Conservation (phyloP, 345 rosid species). For the Salix exigua region DNA sequence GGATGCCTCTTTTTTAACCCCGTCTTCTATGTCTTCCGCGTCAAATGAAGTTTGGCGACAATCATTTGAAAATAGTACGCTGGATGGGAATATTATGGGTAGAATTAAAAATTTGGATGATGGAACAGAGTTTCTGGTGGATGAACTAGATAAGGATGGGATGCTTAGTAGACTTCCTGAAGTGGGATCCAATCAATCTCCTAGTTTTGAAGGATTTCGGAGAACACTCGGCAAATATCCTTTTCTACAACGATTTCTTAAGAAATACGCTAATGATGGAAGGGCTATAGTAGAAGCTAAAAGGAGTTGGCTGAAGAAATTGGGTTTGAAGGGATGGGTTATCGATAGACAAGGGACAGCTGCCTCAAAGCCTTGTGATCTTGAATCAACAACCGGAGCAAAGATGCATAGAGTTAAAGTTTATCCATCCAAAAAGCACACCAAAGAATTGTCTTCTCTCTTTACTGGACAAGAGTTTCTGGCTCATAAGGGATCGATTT, state of each 20-base stretch:
- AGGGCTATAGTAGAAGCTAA: constrained; percentile 21
- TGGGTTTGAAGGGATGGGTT: constrained; percentile 32
- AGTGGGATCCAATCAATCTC: constrained; percentile 36
- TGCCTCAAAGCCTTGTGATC: constrained; percentile 18
- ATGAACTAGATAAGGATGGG: constrained; percentile 29
- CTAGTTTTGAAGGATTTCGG: constrained; percentile 48
- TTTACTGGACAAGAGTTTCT: constrained; percentile 63
- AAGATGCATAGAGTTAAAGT: constrained; percentile 26
- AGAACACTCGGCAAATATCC: constrained; percentile 31
- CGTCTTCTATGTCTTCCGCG: constrained; percentile 26
- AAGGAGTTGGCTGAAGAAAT: constrained; percentile 50
- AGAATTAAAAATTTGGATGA: constrained; percentile 37
- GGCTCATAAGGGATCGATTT: constrained; percentile 69
- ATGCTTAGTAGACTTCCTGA: constrained; percentile 29
- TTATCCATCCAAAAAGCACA: constrained; percentile 38
- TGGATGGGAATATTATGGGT: constrained; percentile 14
- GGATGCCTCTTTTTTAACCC: constrained; percentile 21
- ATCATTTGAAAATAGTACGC: constrained; percentile 18
- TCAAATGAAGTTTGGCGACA: constrained; percentile 28
- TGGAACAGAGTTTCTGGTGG: constrained; percentile 32
- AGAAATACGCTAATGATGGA: constrained; percentile 17
- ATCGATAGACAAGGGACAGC: constrained; percentile 29
- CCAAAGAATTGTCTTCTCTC: constrained; percentile 65
- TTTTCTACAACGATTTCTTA: constrained; percentile 16
- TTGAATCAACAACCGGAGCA: constrained; percentile 29